A percentile compares a stretch with the other conserved stretches of the same genome.
These are phyloP conservation scores for Nakaseomyces bracarensis DNA, from an alignment of 1,139 yeast species.

Conservation along the genomic window DNA sequence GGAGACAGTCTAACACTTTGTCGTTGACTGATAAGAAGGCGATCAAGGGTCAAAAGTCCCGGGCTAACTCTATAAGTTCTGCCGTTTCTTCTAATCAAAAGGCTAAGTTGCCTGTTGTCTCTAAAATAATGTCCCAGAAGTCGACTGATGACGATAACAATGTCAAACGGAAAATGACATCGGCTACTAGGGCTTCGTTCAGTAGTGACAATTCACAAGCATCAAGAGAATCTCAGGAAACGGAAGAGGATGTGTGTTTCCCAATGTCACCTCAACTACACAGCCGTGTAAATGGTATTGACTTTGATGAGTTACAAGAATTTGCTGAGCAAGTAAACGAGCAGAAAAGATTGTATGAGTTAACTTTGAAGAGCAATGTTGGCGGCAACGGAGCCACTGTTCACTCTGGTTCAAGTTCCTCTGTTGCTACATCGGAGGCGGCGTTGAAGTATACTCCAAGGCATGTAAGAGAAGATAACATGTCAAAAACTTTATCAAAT, in stretches of 20 bases:
- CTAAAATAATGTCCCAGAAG: constrained; percentile 12
- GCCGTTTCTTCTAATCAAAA: constrained; percentile 5
- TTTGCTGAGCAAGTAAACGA: constrained; percentile 46
- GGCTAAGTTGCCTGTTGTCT: constrained; percentile 5
- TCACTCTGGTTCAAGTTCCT: constrained; percentile 28
- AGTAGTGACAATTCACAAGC: constrained; percentile 69
- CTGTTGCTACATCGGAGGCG: constrained; percentile 36
- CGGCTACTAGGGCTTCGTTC: constrained; percentile 29
- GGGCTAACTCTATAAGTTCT: constrained; percentile 10
- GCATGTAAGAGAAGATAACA: constrained; percentile 4
- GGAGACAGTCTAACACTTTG: constrained; percentile 3
- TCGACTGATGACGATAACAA: constrained; percentile 8
- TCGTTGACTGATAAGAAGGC: constrained; percentile 1
- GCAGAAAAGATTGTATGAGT: constrained; percentile 15
- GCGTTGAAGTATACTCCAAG: constrained; percentile 55
- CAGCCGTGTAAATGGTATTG: constrained; percentile 58
- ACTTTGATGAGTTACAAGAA: constrained; percentile 71
- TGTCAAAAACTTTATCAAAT: constrained; percentile 3
- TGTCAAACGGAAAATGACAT: constrained; percentile 18
- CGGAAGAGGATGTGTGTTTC: constrained; percentile 96
- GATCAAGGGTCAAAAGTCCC: constrained; percentile 8
- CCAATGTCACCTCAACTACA: constrained; percentile 74
- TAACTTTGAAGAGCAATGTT: constrained; percentile 1
- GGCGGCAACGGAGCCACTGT: constrained; percentile 7
- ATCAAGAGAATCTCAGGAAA: constrained; percentile 67